phyloP scores from a whole-genome alignment of 306 rosid species.

The Herpetospermum pedunculosum region DNA sequence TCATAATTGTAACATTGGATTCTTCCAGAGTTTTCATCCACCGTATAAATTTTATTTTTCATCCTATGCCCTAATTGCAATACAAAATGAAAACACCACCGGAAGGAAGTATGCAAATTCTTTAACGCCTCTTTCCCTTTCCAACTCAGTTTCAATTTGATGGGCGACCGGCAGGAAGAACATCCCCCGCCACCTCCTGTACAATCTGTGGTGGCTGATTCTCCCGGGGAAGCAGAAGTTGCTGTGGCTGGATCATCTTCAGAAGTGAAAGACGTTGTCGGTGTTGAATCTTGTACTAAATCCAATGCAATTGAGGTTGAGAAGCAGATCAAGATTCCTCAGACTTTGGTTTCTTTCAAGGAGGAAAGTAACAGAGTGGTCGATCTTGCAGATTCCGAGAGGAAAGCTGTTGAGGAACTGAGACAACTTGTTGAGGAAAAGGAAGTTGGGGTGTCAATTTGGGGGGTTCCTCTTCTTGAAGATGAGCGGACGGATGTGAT shows the following conservation, averaged over 20 bases:
- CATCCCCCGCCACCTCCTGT: background rate
- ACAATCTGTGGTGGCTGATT: background rate
- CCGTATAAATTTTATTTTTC: no score
- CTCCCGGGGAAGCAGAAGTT: background rate
- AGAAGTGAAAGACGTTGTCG: constrained; percentile 16
- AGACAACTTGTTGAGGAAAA: constrained; percentile 27
- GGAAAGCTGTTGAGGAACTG: constrained; percentile 36
- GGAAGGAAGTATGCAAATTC: background rate
- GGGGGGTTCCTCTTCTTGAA: constrained; percentile 70
- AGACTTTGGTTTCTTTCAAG: constrained; percentile 45
- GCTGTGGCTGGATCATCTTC: background rate
- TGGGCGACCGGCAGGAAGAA: constrained; percentile 3
- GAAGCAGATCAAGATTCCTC: constrained; percentile 29
- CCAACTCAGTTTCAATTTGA: background rate
- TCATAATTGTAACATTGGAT: no score
- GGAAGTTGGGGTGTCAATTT: constrained; percentile 34
- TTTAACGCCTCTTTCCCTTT: background rate
- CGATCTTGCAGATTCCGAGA: constrained; percentile 59
- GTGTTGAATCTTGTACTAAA: constrained; percentile 9
- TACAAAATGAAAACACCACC: background rate
- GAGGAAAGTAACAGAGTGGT: constrained; percentile 63
- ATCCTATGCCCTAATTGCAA: no score
- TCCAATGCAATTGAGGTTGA: constrained; percentile 4
- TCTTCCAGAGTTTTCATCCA: no score
- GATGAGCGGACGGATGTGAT: constrained; percentile 72